Evolutionary conservation across 140 eudicot species (phyloP), one percentile per base, ranked within the genome.

Genomic region (Flaveria floridana): DNA sequence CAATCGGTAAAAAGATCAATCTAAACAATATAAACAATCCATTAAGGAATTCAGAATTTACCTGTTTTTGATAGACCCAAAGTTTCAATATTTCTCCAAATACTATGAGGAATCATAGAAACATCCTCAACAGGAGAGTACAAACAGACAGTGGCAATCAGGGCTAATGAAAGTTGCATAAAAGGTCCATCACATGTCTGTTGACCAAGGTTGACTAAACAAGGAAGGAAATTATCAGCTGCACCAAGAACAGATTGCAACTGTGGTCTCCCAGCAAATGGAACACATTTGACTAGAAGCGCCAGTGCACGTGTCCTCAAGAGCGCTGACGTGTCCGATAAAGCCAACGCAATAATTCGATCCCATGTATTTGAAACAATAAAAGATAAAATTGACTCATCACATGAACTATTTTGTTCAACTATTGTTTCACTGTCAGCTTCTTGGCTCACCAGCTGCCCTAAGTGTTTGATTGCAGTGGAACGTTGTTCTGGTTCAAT

Each of bases 401-500:
- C 75, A 66, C 80, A 62, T 39, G 86, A 64, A 74, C 14, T 16
- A 66, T 62, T 74, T 66, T 52, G 51, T 16, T 71, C 83, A 11
- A 70, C 52, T 44, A 73, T 64, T 57, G 77, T 39, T 48, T 86
- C 90, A 75, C 87, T 83, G 65, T 84, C 83, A 39, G 80, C 76
- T 74, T 90, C 88, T 61, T 76, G 86, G 57, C 91, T 86, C 37
- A 90, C 79, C 48, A 90, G 85, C 68, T 81, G 79, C 57, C 89
- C 91, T 83, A 93, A 82, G 70, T 90, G 99, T 76, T 88, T 84
- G 18, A 93, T 82, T 10, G 96, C 96, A 63, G 87, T 79, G 77
- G 79, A 90, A n/a, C 96, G 91, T 46, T 88, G 99, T 75, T 93
- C 99, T 69, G 99, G 99, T 79, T 93, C 99, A 9, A 85, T 80